These are phyloP conservation scores for Metschnikowia similis DNA, from an alignment of 805 yeast genomes.

Conservation along the genomic window DNA sequence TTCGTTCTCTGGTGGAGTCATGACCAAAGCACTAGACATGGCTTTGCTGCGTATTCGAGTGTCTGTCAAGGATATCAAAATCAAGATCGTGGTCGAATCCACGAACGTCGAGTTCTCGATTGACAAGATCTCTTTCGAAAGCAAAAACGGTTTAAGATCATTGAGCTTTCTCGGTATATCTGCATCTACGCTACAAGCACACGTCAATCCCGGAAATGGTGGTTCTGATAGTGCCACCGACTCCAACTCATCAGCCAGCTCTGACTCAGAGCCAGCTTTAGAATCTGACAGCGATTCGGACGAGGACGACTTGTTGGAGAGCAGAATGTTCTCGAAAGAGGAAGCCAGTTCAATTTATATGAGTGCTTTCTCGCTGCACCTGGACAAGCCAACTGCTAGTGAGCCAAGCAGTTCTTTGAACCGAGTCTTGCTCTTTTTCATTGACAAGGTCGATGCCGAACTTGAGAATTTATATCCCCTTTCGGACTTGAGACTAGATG, in stretches of 20 bases:
- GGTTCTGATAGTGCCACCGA: background rate
- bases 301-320: conserved; percentile 47
- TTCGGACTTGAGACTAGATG: conserved; percentile 33
- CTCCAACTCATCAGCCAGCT: background rate
- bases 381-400: conserved; percentile 13
- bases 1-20: conserved; percentile 47
- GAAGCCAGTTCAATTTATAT: conserved; percentile 71
- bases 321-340: conserved; percentile 62
- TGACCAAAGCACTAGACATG: conserved; percentile 62
- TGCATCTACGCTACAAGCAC: background rate
- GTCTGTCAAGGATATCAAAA: conserved; percentile 40
- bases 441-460: conserved; percentile 36
- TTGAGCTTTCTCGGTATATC: conserved; percentile 37
- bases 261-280: conserved; percentile 1
- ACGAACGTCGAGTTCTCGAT: conserved; percentile 31
- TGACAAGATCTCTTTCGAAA: conserved; percentile 29
- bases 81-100: conserved; percentile 48
- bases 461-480: conserved; percentile 46
- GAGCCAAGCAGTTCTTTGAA: background rate
- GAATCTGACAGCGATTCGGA: conserved; percentile 14
- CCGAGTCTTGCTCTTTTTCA: conserved; percentile 22
- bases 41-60: conserved; percentile 60
- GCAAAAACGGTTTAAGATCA: conserved; percentile 45
- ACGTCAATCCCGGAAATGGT: conserved; percentile 29
- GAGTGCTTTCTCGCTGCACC: conserved; percentile 68